Percentiles rank a stretch among this genome's conserved stretches.
Conservation (phyloP, 1,284 basidiomycete species). For the Peniophora sp. region DNA sequence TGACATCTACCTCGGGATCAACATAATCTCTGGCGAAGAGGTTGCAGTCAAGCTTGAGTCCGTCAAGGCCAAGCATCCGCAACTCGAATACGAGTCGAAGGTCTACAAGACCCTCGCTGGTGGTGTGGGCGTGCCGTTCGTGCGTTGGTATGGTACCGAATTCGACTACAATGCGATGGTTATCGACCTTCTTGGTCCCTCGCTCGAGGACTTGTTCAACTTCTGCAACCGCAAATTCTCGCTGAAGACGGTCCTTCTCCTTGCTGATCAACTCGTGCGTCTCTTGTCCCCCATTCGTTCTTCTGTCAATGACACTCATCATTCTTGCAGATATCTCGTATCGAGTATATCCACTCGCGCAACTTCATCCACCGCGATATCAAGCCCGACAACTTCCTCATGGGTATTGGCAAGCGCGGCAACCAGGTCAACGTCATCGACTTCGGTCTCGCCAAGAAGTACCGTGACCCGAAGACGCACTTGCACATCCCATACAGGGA, state of each 20-base stretch:
- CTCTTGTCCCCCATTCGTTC: constrained; percentile 14
- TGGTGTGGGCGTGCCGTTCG: constrained; percentile 97
- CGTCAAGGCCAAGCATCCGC: constrained; percentile 99
- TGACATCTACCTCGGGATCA: constrained; percentile 99
- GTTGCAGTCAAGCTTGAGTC: constrained; percentile 99
- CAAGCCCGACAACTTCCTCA: constrained; percentile 99
- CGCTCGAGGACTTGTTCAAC: constrained; percentile 98
- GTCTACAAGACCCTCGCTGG: constrained; percentile 97
- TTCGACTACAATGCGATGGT: constrained; percentile 99
- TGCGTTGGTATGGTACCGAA: constrained; percentile 97
- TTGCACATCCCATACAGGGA: constrained; percentile 99
- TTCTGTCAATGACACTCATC: constrained; percentile 2
- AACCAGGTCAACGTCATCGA: constrained; percentile 99
- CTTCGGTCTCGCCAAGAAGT: constrained; percentile 99
- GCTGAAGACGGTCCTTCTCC: constrained; percentile 93
- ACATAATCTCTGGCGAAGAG: constrained; percentile 99
- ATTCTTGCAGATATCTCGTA: constrained; percentile 79
- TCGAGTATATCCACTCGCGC: constrained; percentile 98
- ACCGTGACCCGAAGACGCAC: constrained; percentile 98
- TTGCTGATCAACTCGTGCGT: constrained; percentile 94
- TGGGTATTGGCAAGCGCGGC: constrained; percentile 99
- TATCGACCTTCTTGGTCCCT: constrained; percentile 93
- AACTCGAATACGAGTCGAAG: constrained; percentile 98
- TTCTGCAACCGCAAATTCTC: constrained; percentile 99
- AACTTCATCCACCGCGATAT: constrained; percentile 99